phyloP scores from a whole-genome alignment of 768 basidiomycete species.

The Asterophora lycoperdoides region DNA sequence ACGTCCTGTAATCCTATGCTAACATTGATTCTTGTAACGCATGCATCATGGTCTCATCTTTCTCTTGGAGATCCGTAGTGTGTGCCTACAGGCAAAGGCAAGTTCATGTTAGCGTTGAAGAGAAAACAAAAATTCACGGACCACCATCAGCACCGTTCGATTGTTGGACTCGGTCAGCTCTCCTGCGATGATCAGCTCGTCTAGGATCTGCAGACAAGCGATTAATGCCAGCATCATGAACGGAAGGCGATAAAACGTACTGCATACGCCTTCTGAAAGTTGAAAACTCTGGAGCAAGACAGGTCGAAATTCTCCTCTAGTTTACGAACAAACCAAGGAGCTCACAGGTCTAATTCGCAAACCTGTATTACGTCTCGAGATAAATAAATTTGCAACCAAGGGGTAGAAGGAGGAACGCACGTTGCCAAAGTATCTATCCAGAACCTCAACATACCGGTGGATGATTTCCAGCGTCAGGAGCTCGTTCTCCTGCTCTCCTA shows the following conservation, averaged over 20 bases:
- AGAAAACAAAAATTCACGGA: constrained; percentile 10
- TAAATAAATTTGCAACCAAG: constrained; percentile 46
- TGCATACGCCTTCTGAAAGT: constrained; percentile 94
- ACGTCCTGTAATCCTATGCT: background rate
- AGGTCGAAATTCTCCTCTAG: background rate
- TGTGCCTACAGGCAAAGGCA: constrained; percentile 3
- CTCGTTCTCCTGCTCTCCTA: constrained; percentile 73
- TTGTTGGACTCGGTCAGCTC: constrained; percentile 93
- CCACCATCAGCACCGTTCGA: constrained; percentile 47
- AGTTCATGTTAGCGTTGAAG: background rate
- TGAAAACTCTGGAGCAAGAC: constrained; percentile 70
- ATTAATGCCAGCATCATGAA: too few relatives aligned
- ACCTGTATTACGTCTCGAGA: constrained; percentile 48
- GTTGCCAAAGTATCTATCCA: constrained; percentile 80
- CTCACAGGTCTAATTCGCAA: constrained; percentile 89
- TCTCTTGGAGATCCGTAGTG: constrained; percentile 17
- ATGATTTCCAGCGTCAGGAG: constrained; percentile 80
- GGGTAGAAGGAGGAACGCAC: constrained; percentile 42
- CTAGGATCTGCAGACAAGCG: constrained; percentile 56
- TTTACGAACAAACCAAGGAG: background rate
- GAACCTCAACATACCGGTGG: constrained; percentile 76
- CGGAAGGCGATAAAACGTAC: constrained; percentile 34
- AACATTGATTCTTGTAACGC: constrained; percentile 18
- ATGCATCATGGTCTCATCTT: constrained; percentile 17
- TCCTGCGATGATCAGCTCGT: constrained; percentile 90